Base-by-base conservation (phyloP, 495 filamentous ascomycete species). In the Niebla homalea region DNA sequence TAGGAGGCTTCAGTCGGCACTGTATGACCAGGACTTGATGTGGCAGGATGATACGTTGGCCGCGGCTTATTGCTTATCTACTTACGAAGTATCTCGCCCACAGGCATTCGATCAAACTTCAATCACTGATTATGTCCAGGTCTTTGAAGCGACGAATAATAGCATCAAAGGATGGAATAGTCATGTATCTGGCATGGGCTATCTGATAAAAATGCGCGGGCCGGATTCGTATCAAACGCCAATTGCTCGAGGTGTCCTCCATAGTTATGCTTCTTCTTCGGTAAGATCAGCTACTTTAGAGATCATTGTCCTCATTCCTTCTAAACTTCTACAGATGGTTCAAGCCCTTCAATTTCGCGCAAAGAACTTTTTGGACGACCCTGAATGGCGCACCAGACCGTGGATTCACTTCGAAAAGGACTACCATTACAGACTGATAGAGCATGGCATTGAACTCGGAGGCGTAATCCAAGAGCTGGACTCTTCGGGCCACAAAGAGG, bases 131-230 rank as follows among this genome's bases (percentile, higher is more conserved):
- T 43, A 8, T 16, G 6, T 12, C 8, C 23, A 53, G 54, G 32
- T 53, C 8, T 53, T 52, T 25, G 54, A 57, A n/a, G 26, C 50
- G 22, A 53, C 54, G 18, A 41, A 46, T 26, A 38, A 43, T 21
- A 51, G 48, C 1, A 49, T 50, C 16, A 47, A 51, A 26, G 54
- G 50, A 8, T 57, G 54, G 50, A 43, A 53, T 25, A 57, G 20
- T 26, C 54, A 48, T 36, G 25, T 48, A 16, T 48, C 45, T n/a
- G 45, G 45, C 16, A 26, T 48, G 32, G 45, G 45, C 14, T 35
- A 25, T 18, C 14, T 48, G 5, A 22, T 48, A 16, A 36, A 26
- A 19, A 15, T 48, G 45, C 45, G 45, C n/a, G 45, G 45, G n/a
- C 45, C 45, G 2, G 45, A 48, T 29, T 48, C 45, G 14, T 48